phyloP scores from a whole-genome alignment of 768 basidiomycete species.

The Lentinula sp. region DNA sequence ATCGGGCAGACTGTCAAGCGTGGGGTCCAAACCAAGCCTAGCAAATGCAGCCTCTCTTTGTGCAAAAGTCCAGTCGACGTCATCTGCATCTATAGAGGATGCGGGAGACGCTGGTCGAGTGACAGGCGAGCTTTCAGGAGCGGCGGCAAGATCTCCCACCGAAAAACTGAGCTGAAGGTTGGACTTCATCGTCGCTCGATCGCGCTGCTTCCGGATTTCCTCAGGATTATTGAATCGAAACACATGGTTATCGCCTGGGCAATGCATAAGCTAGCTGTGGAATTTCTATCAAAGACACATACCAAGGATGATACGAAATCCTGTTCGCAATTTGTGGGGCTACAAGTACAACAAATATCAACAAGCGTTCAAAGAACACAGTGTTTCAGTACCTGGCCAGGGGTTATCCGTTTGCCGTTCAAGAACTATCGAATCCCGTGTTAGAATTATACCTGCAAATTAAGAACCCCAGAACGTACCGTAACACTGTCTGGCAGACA shows the following conservation, averaged over 20 bases:
- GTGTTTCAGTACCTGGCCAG: conserved; percentile 56
- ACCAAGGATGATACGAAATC: conserved; percentile 96
- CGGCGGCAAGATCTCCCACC: conserved; percentile 58
- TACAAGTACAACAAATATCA: conserved; percentile 14
- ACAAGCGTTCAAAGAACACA: neutral
- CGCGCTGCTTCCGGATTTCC: conserved; percentile 87
- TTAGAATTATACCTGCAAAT: neutral
- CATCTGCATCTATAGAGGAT: conserved; percentile 61
- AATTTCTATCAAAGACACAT: conserved; percentile 16
- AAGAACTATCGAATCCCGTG: conserved; percentile 54
- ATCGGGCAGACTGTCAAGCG: conserved; percentile 89
- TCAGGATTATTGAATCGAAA: conserved; percentile 97
- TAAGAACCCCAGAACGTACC: conserved; percentile 34
- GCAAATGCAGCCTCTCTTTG: conserved; percentile 91
- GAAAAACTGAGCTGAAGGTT: conserved; percentile 60
- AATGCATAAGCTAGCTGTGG: conserved; percentile 4
- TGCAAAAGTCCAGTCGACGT: conserved; percentile 97
- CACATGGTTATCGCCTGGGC: conserved; percentile 86
- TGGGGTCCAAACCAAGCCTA: conserved; percentile 79
- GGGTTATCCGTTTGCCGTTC: conserved; percentile 83
- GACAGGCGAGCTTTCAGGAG: conserved; percentile 36
- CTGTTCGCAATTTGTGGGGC: conserved; percentile 86
- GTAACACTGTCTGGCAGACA: conserved; percentile 79
- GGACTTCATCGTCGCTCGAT: conserved; percentile 71
- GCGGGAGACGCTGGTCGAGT: conserved; percentile 78